These are phyloP conservation scores for Primulina tabacum DNA, from an alignment of 257 asterid genomes.

Conservation along the genomic window DNA sequence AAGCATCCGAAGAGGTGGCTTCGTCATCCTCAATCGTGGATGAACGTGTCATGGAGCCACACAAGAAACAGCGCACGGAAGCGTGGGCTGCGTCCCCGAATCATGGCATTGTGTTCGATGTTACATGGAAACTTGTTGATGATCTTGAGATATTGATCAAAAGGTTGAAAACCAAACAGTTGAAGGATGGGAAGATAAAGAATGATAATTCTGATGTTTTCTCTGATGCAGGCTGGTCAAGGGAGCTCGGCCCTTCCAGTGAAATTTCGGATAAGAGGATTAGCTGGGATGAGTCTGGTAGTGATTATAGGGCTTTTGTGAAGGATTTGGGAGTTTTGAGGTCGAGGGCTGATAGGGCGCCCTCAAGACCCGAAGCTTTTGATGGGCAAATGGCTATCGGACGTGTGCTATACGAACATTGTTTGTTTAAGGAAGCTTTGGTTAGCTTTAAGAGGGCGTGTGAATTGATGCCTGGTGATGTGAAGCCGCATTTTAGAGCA, in stretches of 20 bases:
- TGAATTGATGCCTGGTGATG: conserved; percentile 88
- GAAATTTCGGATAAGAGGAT: conserved; percentile 73
- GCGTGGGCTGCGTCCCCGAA: conserved; percentile 98
- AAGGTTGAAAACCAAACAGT: conserved; percentile 55
- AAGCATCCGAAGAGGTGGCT: conserved; percentile 60
- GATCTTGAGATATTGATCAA: conserved; percentile 77
- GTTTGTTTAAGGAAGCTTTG: conserved; percentile 75
- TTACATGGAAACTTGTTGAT: conserved; percentile 90
- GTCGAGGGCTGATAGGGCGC: conserved; percentile 83
- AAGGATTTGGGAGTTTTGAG: conserved; percentile 86
- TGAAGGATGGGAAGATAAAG: conserved; percentile 78
- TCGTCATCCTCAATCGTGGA: conserved; percentile 75
- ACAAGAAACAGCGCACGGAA: conserved; percentile 83
- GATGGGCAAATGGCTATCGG: conserved; percentile 99
- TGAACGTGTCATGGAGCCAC: conserved; percentile 80
- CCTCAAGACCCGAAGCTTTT: conserved; percentile 90
- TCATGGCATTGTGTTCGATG: conserved; percentile 92
- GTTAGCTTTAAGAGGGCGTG: conserved; percentile 95
- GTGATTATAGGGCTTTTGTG: conserved; percentile 67
- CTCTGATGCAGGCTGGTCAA: conserved; percentile 95
- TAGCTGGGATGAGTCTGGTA: conserved; percentile 74
- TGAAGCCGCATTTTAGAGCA: conserved; percentile 89
- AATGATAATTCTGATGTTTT: conserved; percentile 72
- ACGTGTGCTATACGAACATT: conserved; percentile 73
- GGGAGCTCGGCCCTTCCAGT: conserved; percentile 77